Evolutionary conservation across 73 alveolate genomes (phyloP).

Genomic region (Paramecium pentaurelia): DNA sequence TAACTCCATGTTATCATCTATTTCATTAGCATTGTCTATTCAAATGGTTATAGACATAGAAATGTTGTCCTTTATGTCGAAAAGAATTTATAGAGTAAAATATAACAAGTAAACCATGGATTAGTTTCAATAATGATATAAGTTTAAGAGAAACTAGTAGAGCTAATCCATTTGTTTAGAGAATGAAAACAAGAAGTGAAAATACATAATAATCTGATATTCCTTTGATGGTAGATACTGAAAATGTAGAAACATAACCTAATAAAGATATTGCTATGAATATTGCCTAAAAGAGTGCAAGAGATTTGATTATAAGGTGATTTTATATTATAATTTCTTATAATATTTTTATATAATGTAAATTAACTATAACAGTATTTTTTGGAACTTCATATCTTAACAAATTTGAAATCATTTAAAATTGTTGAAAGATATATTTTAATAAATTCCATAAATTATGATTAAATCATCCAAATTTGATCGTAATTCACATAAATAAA

Average conservation of each 20-base stretch:
- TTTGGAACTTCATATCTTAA: background rate
- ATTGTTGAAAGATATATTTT: background rate
- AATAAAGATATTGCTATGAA: background rate
- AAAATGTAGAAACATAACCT: background rate
- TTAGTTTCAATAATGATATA: background rate
- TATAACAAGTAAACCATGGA: conserved; percentile 5
- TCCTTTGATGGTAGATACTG: background rate
- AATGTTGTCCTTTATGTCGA: conserved; percentile 34
- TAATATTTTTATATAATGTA: too few species aligned
- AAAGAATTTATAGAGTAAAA: background rate
- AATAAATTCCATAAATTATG: background rate
- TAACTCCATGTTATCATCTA: conserved; percentile 44
- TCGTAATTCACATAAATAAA: background rate
- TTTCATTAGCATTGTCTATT: conserved; percentile 39
- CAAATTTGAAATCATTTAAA: conserved; percentile 21
- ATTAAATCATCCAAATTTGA: background rate
- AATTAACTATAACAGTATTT: too few species aligned
- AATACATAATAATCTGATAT: conserved; percentile 4
- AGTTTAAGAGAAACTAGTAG: conserved; percentile 14
- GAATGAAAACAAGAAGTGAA: conserved; percentile 42
- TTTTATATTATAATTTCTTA: background rate
- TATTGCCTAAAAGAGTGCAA: background rate
- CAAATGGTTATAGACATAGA: conserved; percentile 12
- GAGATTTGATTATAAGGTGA: background rate
- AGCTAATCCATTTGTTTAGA: background rate